A percentile compares a stretch with the other conserved stretches of the same genome.
Conservation (phyloP, 2,329 filamentous ascomycete genomes). For the Chaetomiaceae sp. region DNA sequence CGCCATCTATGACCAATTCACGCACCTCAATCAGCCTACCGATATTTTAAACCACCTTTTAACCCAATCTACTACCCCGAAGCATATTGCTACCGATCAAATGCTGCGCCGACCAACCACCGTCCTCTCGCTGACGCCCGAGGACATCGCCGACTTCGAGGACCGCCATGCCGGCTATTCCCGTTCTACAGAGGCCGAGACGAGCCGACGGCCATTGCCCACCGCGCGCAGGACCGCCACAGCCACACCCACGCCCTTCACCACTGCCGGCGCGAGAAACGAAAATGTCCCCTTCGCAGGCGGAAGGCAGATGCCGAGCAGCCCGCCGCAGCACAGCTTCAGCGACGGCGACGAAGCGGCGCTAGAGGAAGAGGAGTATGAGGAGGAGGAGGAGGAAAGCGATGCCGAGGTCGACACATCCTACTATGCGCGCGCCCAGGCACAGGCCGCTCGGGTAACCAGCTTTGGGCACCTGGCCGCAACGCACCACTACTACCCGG, state of each 20-base stretch:
- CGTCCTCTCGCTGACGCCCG: conserved; percentile 59
- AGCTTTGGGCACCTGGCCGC: not conserved
- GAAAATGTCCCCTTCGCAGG: not conserved
- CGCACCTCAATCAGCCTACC: no score
- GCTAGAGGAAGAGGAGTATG: not conserved
- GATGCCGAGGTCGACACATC: conserved; percentile 13
- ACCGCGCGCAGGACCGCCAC: conserved; percentile 1
- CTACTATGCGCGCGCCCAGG: conserved; percentile 12
- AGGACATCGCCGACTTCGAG: conserved; percentile 66
- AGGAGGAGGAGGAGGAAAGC: conserved; percentile 6
- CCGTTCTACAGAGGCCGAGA: conserved; percentile 17
- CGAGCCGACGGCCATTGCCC: conserved; percentile 12
- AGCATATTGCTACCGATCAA: not conserved
- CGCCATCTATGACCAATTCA: no score
- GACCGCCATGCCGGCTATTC: conserved; percentile 45
- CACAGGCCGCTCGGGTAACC: conserved; percentile 7
- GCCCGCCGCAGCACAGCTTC: conserved; percentile 10
- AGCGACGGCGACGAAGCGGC: not conserved
- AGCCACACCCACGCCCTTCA: not conserved
- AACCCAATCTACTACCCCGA: not conserved
- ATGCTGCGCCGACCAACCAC: conserved; percentile 54
- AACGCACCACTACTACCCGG: not conserved
- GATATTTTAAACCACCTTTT: not conserved
- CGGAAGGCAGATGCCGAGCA: not conserved
- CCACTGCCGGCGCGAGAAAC: not conserved